Base-by-base conservation (phyloP, 2,329 filamentous ascomycete genomes). In the Cryphonectria japonica region DNA sequence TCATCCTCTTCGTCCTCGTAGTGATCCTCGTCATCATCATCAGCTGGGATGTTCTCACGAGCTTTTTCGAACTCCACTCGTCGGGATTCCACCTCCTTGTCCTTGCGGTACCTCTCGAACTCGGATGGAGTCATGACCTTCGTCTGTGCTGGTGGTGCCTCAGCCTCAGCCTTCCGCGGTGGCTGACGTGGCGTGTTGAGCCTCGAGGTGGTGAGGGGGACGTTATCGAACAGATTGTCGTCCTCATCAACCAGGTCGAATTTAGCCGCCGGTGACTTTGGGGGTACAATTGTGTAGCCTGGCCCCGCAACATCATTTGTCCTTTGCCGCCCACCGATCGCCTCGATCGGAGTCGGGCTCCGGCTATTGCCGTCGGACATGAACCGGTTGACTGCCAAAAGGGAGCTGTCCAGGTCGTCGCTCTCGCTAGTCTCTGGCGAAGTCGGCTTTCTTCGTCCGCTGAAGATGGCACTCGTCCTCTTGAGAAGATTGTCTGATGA, bases 61-160 rank as follows among this genome's bases (percentile, higher is more conserved):
- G 78, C 78, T 72, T 81, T 74, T 70, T 82, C 75, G 81, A 85
- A 76, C 82, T 84, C 39, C 79, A 83, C 46, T 78, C 78, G 68
- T 73, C 69, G 65, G 11, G 67, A 66, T 50, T 70, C 72, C n/a
- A 89, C 85, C 74, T 91, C 90, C 77, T 93, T 91, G 77, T 96
- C 92, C 76, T 91, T 87, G 73, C 90, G 88, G 76, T 95, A 95
- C 74, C 88, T 88, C 78, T 97, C 94, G 75, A 97, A 97, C 78
- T 97, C 90, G 14, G 91, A 93, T 0, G 92, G 92, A 1, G 94
- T 97, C 93, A 97, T 97, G 73, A 96, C 92, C 80, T 96, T 96
- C 78, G 88, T 92, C 29, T 85, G 83, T 11, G 86, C 80, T n/a
- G 66, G 62, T 2, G 57, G 62, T 2, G 57, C 54, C 26, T 71